A percentile compares a stretch with the other conserved stretches of the same genome.
phyloP scores from a whole-genome alignment of 495 filamentous ascomycete genomes.

The Margaritispora aquatica region DNA sequence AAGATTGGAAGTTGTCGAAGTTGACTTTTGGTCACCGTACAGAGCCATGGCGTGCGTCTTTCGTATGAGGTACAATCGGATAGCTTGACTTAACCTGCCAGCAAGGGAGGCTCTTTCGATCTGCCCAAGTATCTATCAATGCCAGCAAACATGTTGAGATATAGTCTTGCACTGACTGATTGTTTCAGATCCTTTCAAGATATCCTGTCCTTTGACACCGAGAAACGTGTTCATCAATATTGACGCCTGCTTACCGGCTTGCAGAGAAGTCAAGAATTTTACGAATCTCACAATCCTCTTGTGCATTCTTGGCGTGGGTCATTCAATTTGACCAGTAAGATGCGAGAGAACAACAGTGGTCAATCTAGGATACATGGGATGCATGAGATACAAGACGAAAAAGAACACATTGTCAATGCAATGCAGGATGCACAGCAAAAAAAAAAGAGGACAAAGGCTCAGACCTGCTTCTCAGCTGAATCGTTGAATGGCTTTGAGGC shows the following conservation, averaged over 20 bases:
- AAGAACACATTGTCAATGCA: not conserved
- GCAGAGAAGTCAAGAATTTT: no score
- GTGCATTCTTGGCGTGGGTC: not conserved
- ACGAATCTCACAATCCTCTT: not conserved
- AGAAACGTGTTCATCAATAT: not conserved
- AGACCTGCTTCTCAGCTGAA: not conserved
- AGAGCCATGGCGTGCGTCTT: no score
- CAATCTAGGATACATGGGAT: not conserved
- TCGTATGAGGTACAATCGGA: no score
- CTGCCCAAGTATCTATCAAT: no score
- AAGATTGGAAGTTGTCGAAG: no score
- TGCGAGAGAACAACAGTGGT: no score
- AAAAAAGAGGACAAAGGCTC: no score
- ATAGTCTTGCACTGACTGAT: no score
- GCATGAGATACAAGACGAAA: not conserved
- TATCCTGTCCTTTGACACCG: not conserved
- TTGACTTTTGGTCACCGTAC: not conserved
- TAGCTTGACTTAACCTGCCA: no score
- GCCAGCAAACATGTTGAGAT: not conserved
- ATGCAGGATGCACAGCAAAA: not conserved
- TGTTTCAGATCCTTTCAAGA: not conserved
- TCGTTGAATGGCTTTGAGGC: no score
- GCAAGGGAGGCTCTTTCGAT: no score
- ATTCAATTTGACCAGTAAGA: not conserved
- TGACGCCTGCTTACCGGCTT: no score